Conservation (phyloP, 352 stramenopile species). For the Pythium phragmiticola region DNA sequence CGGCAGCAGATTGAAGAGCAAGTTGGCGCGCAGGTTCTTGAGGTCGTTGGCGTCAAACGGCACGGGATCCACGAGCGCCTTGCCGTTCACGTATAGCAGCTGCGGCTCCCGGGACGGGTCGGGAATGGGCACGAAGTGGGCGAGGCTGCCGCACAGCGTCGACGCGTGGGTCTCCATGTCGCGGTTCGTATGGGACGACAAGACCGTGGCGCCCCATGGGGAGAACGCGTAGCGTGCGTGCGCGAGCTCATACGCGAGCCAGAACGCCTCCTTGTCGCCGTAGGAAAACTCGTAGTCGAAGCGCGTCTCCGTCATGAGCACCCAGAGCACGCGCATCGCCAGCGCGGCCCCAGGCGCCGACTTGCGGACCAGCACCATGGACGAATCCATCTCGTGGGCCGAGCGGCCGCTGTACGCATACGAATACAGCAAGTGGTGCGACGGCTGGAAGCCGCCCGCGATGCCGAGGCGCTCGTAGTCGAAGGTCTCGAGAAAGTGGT, state of each 20-base stretch:
- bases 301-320: conserved; percentile 62
- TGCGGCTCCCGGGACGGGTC: conserved; percentile 20
- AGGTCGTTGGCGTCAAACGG: conserved; percentile 39
- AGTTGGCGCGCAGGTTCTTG: conserved; percentile 27
- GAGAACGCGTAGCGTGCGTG: conserved; percentile 66
- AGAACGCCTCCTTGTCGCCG: conserved; percentile 77
- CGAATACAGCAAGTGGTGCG: conserved; percentile 37
- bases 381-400: conserved; percentile 59
- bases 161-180: conserved; percentile 53
- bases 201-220: conserved; percentile 56
- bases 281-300: conserved; percentile 67
- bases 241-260: conserved; percentile 67
- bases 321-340: conserved; percentile 53
- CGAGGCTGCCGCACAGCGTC: conserved; percentile 66
- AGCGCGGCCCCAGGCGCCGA: conserved; percentile 10
- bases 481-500: conserved; percentile 42
- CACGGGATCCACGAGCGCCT: conserved; percentile 48
- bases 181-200: conserved; percentile 45
- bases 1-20: conserved; percentile 42
- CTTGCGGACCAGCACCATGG: conserved; percentile 40
- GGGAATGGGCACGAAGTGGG: conserved; percentile 47
- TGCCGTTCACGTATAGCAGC: conserved; percentile 63
- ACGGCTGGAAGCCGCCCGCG: conserved; percentile 25
- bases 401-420: conserved; percentile 40
- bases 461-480: conserved; percentile 44